Evolutionary conservation across 2,329 filamentous ascomycete genomes (phyloP), one percentile per base, ranked within the genome.

Genomic region (Pseudogymnoascus sp.): DNA sequence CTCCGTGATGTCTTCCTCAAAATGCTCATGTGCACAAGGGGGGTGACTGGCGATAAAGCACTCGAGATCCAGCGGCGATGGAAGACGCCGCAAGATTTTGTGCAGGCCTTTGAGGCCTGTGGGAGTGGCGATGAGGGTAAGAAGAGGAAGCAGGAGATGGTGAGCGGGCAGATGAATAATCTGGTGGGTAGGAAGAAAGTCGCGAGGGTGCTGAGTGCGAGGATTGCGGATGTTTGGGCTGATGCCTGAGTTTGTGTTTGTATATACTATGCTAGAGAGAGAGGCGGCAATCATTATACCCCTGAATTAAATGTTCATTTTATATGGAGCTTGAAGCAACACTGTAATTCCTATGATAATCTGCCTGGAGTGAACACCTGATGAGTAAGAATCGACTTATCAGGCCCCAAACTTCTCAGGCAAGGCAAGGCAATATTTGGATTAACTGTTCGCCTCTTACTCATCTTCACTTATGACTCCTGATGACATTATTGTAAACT

Each of bases 11-110:
- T 92, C 0, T 93, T 84, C 67, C 76, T 94, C 27, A 92, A 92
- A 73, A 93, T 94, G 89, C 80, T 94, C 58, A 92, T 94, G 89
- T 90, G 87, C 65, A 90, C 83, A 1, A 82, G 82, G 61, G 88
- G 88, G 1, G 78, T 94, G 10, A 89, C 87, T 0, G 88, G 87
- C 2, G 89, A 92, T 67, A 90, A 89, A 68, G 90, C 90, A 0
- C 73, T 92, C 4, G 89, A 90, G 73, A 90, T 94, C 10, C 89
- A 93, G 70, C 86, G 84, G 67, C 76, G 80, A n/a, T 94, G 89
- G 88, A 83, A 80, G 66, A 93, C 89, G 1, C 90, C 90, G 0
- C 78, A 82, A 63, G 83, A 84, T 1, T 83, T 94, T 59, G 76
- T 90, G n/a, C 82, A 86, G 69, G 89, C 88, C 0, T 92, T 84